Base-by-base conservation (phyloP, 1,284 basidiomycete species). In the Mycena citricolor region DNA sequence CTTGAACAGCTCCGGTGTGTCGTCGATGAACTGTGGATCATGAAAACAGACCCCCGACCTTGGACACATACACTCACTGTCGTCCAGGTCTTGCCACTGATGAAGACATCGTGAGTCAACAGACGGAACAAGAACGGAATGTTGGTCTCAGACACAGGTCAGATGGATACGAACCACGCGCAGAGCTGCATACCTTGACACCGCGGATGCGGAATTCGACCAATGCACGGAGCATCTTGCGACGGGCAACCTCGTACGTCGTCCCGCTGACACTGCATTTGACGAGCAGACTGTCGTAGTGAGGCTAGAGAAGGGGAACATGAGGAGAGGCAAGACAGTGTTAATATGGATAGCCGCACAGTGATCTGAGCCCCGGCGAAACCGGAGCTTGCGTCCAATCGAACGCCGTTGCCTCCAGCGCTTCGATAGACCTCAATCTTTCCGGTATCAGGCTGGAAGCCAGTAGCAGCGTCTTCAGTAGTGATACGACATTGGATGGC, bases 361-460 rank as follows among this genome's bases (percentile, higher is more conserved):
- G 97, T 99, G 67, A 99, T 99, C 71, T 99, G 97, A 32, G 97
- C 97, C 49, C 97, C 97, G 45, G 97, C 97, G 59, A 98, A 99
- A 57, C 97, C 97, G 54, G 94, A 98, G 64, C 87, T 89, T 20
- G 97, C 92, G 63, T 99, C 97, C 45, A 99, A 78, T 66, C 97
- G 90, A 40, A 99, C 94, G 66, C 97, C 97, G 65, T 98, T 99
- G 54, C 97, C 97, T 69, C 97, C 97, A 32, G 97, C 95, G 59
- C 91, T 94, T 53, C 95, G 87, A 72, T 99, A 99, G 25, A 99
- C 97, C 63, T 99, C 95, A 57, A 99, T 99, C 69, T 98, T 97
- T 54, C 97, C 97, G 3, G 93, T 98, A 67, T 99, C 97, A 25
- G 97, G 97, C 69, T 97, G 93, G 89, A 99, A 99, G 63, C 75